Evolutionary conservation across 495 filamentous ascomycete species (phyloP), one percentile per base, ranked within the genome.

Genomic region (Corynascus novoguineensis): DNA sequence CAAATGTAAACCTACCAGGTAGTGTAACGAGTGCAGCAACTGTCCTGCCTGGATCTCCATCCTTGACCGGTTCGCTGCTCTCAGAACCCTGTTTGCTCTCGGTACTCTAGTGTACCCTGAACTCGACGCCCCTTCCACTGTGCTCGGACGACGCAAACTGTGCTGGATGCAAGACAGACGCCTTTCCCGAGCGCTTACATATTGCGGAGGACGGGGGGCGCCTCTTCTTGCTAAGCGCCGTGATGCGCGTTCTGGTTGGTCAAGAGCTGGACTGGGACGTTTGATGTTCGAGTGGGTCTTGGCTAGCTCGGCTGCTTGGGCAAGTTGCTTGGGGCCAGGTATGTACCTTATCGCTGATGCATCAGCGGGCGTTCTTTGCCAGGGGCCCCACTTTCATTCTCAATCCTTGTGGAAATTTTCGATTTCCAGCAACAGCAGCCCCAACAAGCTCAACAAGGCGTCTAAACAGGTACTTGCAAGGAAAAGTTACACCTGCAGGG

Each of bases 331-430:
- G 7, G 15, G 4, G 10, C 12, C 40, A 5, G 8, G 25, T n/a
- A n/a, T n/a, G n/a, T n/a, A n/a, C n/a, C n/a, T n/a, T n/a, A n/a
- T n/a, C n/a, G n/a, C n/a, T n/a, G n/a, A n/a, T n/a, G n/a, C n/a
- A 8, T 31, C 55, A 27, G 44, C 47, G 19, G 19, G 17, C 24
- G 12, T 28, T 37, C 47, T 25, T 19, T 45, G 34, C 55, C 55
- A 58, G 50, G 53, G 5, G 10, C 27, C 31, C 50, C 29, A 41
- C 34, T 40, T 25, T 38, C 32, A 24, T 27, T 40, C 34, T 5
- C 24, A 17, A 46, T 41, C 22, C 19, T 25, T 19, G 24, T 44
- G 35, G 53, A 62, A 62, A 59, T 19, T 49, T 51, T 60, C 34
- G 52, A 50, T 22, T 50, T 55, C 45, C 41, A 48, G 34, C 28